Evolutionary conservation across 805 yeast species (phyloP), one percentile per base, ranked within the genome.

Genomic region (Metschnikowia matae): DNA sequence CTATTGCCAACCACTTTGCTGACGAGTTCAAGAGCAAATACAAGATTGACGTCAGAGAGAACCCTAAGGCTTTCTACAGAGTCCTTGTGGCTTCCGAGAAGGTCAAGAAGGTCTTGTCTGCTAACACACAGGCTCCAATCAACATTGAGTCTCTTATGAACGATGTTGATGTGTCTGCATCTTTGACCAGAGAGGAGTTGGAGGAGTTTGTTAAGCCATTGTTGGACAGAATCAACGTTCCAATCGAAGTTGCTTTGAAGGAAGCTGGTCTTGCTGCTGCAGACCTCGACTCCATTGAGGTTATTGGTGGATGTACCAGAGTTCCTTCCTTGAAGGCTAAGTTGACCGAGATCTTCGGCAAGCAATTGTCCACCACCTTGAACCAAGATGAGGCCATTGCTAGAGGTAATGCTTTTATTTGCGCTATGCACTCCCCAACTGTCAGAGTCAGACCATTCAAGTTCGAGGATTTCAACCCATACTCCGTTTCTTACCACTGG

Each of bases 351-450:
- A 78, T 87, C 58, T 89, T 94, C 69, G 65, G 88, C 70, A 58
- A 55, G 59, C 59, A 51, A 17, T 55, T 94, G 68, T 88, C 97
- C 38, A 87, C 87, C 79, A 95, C 98, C 62, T 83, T 95, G 75
- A 94, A 94, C 82, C 97, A 91, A 78, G 99, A 94, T 69, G 99
- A 94, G 81, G 97, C 99, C 56, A 87, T 92, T 69, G 98, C 99
- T 50, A 89, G 92, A 74, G 99, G 99, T 79, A 96, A 96, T 64
- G 97, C 99, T 44, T 94, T 94, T 54, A 87, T 94, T 66, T 94
- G 99, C 74, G 99, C 99, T 61, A 88, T 90, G 77, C 98, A 91
- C 80, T 92, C 98, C 34, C 99, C 99, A 74, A 91, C 97, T 58
- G 83, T 94, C 64, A 88, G 99, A 78, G 99, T 94, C 48, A 87